Conservation (phyloP, 768 basidiomycete genomes). For the Pleurotus platypus region DNA sequence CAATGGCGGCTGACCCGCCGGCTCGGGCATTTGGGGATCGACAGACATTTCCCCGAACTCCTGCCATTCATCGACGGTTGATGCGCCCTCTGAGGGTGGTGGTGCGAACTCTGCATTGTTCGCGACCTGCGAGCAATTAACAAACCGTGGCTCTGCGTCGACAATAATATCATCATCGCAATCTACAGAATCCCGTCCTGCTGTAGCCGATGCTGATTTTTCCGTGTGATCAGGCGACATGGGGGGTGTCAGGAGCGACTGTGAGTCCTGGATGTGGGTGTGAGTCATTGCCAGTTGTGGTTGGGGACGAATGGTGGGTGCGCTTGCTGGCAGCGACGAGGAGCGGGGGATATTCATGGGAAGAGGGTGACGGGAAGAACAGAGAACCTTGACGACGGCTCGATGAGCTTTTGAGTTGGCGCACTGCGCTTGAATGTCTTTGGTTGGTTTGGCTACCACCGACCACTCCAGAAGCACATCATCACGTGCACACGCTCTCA, state of each 20-base stretch:
- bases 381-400: constrained; percentile 15
- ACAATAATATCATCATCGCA: constrained; percentile 31
- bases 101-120: constrained; percentile 3
- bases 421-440: neutral
- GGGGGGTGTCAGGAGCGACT: constrained; percentile 71
- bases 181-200: neutral
- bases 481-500: neutral
- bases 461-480: too few relatives aligned
- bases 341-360: constrained; percentile 12
- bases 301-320: constrained; percentile 13
- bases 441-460: neutral
- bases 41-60: constrained; percentile 20
- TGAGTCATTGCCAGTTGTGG: constrained; percentile 13
- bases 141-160: constrained; percentile 29
- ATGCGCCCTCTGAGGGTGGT: constrained; percentile 13
- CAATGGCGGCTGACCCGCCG: constrained; percentile 36
- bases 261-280: constrained; percentile 40
- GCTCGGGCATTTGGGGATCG: constrained; percentile 10
- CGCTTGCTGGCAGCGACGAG: constrained; percentile 9
- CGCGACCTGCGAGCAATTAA: constrained; percentile 5
- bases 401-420: constrained; percentile 4
- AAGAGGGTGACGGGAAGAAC: constrained; percentile 15
- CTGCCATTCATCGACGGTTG: constrained; percentile 15
- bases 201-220: constrained; percentile 2
- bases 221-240: constrained; percentile 57